A percentile compares a stretch with the other conserved stretches of the same genome.
Conservation (phyloP, 2,329 filamentous ascomycete species). For the Chalara sp. region DNA sequence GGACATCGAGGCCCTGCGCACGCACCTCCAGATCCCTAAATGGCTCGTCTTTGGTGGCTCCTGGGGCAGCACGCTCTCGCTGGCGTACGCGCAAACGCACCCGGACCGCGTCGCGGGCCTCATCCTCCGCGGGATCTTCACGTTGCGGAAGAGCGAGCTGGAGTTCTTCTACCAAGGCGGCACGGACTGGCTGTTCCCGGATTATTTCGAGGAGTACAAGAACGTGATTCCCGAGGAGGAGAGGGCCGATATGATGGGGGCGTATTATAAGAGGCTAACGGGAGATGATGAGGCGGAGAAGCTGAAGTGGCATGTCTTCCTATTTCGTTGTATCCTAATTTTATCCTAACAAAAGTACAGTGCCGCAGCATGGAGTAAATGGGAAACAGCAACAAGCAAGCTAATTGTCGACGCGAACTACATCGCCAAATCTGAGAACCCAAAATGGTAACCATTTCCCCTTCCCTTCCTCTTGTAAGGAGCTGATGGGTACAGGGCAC, state of each 20-base stretch:
- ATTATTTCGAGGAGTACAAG: constrained; percentile 32
- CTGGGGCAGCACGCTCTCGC: constrained; percentile 38
- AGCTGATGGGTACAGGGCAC: constrained; percentile 10
- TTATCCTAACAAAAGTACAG: constrained; percentile 7
- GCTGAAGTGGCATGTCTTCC: constrained; percentile 19
- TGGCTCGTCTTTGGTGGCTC: constrained; percentile 43
- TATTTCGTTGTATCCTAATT: background rate
- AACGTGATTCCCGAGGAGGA: constrained; percentile 31
- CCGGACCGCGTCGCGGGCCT: constrained; percentile 31
- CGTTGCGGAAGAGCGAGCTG: constrained; percentile 29
- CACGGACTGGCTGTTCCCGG: constrained; percentile 30
- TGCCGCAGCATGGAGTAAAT: constrained; percentile 22
- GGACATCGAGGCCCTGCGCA: constrained; percentile 38
- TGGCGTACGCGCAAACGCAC: constrained; percentile 37
- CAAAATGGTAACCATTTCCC: constrained; percentile 16
- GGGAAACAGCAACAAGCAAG: constrained; percentile 23
- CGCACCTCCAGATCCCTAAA: constrained; percentile 33
- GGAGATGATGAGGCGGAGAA: constrained; percentile 22
- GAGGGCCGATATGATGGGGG: constrained; percentile 28
- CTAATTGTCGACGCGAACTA: constrained; percentile 22
- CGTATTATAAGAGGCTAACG: constrained; percentile 35
- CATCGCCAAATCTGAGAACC: constrained; percentile 20
- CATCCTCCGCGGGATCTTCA: constrained; percentile 37
- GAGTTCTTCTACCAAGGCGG: constrained; percentile 29
- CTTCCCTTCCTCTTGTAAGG: background rate